Base-by-base conservation (phyloP, 78 protist genomes). In the Isochrysis galbana region DNA sequence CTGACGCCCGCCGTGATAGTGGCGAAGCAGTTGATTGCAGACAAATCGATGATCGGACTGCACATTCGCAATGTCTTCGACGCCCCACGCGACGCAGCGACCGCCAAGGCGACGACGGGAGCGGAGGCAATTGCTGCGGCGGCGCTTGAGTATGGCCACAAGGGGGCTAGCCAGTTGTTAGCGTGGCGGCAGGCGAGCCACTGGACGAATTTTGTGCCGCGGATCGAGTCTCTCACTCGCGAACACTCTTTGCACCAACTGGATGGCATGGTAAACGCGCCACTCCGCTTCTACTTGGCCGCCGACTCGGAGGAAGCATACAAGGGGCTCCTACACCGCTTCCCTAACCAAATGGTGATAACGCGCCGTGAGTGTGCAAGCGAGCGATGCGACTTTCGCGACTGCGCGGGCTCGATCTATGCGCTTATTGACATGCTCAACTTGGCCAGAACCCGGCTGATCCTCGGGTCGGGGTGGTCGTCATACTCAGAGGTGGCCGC, bases 331-430 rank as follows among this genome's bases (percentile, higher is more conserved):
- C 10, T 61, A 23, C 19, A 61, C 29, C 80, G 34, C 17, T 70
- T 70, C 80, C 80, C 80, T 2, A 7, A 29, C 36, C 80, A 17
- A 5, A n/a, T 70, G 11, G 17, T 70, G 23, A 14, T 51, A 7
- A 77, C 84, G 46, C 84, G 46, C n/a, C 84, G 84, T 5, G 17
- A 36, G 47, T 77, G 84, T 32, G 26, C 26, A 10, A 21, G 2
- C 23, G 17, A 77, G 46, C 84, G 84, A 32, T 77, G 84, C 46
- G 84, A 77, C 84, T 77, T 39, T 77, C 44, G 84, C 44, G 84
- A 77, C 84, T 77, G 84, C 46, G 46, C 1, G 46, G 7, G 84
- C 5, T 1, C n/a, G 47, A 7, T 77, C 26, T 77, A 77, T 29
- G 0, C 47, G 29, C 84, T 77, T 23, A 29, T 77, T 3, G 84